phyloP scores from a whole-genome alignment of 2,329 filamentous ascomycete genomes.

The Fusarium sp. region DNA sequence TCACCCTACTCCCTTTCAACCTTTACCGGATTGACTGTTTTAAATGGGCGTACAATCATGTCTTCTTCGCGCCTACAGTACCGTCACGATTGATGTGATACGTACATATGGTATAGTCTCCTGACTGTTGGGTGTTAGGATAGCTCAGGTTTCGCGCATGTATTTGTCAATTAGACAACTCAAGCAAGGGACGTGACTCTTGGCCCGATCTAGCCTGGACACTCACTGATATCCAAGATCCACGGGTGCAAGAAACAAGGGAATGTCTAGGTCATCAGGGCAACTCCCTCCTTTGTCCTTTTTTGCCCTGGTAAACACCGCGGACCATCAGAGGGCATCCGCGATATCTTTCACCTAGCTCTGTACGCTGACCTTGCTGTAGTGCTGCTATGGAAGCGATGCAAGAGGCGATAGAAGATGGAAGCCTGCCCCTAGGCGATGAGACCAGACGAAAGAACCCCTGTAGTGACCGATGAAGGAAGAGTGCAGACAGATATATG shows the following conservation, averaged over 20 bases:
- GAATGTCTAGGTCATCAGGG: not conserved
- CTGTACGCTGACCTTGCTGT: not conserved
- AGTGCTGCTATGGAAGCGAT: not conserved
- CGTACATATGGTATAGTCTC: not conserved
- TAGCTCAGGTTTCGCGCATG: too few species aligned
- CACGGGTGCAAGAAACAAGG: not conserved
- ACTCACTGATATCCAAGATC: not conserved
- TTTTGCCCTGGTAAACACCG: not conserved
- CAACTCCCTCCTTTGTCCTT: not conserved
- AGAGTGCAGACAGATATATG: not conserved
- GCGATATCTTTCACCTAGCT: not conserved
- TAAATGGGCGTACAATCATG: rapidly evolving
- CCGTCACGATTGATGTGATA: not conserved
- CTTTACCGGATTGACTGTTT: not conserved
- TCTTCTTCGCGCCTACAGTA: not conserved
- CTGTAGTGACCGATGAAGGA: not conserved
- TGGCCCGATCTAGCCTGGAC: not conserved
- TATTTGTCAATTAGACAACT: not conserved
- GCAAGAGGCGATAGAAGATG: not conserved
- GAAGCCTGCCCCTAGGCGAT: not conserved
- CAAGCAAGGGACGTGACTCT: not conserved
- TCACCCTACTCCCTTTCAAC: not conserved
- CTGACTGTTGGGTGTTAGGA: too few species aligned
- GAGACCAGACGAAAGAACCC: not conserved
- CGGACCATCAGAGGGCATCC: not conserved